Evolutionary conservation across 1,284 basidiomycete species (phyloP).

Genomic region (Melanopsichium pennsylvanicum): DNA sequence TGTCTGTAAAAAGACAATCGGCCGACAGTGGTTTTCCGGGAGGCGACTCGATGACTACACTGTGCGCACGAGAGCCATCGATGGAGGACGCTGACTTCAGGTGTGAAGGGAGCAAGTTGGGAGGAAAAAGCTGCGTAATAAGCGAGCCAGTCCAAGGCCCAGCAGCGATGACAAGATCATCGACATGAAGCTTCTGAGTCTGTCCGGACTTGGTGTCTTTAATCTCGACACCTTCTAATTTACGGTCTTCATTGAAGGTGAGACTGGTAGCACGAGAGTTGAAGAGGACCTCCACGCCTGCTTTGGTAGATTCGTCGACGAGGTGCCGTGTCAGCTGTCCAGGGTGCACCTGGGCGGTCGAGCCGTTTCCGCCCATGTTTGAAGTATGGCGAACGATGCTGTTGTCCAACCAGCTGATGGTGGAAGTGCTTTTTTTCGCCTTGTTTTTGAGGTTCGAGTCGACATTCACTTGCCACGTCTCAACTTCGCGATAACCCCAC

Average conservation of each 20-base stretch:
- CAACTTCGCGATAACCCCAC: conserved; percentile 84
- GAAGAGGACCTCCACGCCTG: conserved; percentile 67
- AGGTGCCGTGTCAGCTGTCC: conserved; percentile 80
- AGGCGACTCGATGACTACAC: conserved; percentile 67
- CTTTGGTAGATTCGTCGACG: conserved; percentile 70
- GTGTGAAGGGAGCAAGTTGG: conserved; percentile 42
- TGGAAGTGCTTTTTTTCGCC: conserved; percentile 17
- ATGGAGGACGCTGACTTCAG: conserved; percentile 65
- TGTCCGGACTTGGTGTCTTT: conserved; percentile 12
- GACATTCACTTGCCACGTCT: conserved; percentile 59
- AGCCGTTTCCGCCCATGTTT: conserved; percentile 66
- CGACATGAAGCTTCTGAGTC: conserved; percentile 11
- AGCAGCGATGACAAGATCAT: conserved; percentile 37
- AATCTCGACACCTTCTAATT: conserved; percentile 36
- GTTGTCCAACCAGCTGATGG: conserved; percentile 64
- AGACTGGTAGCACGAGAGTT: conserved; percentile 58
- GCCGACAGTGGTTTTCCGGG: conserved; percentile 58
- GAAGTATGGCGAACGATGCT: conserved; percentile 55
- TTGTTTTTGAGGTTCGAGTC: conserved; percentile 45
- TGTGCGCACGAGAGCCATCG: conserved; percentile 69
- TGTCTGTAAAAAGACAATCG: conserved; percentile 70
- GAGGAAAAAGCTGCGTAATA: conserved; percentile 69
- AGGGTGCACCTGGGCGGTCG: conserved; percentile 83
- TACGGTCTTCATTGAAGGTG: conserved; percentile 24
- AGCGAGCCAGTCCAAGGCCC: conserved; percentile 79